Evolutionary conservation across 176 grass and related monocot species (phyloP).

Genomic region (Rhynchospora pubera): DNA sequence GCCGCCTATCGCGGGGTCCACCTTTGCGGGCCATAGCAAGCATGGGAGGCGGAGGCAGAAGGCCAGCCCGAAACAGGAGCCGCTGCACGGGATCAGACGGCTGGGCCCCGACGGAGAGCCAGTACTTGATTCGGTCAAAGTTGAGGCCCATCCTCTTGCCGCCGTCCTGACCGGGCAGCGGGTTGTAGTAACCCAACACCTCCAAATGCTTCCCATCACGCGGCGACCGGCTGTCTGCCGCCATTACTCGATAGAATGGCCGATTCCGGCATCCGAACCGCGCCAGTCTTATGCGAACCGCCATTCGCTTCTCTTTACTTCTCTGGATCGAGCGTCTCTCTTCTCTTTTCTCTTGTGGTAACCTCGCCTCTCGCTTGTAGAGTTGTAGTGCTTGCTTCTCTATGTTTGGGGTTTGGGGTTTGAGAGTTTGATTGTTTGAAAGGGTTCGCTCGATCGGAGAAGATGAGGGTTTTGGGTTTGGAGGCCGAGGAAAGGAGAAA

Average conservation of each 20-base stretch:
- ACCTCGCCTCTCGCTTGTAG: too few species aligned
- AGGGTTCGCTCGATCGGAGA: too few species aligned
- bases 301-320: conserved; percentile 33
- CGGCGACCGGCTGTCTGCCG: conserved; percentile 65
- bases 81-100: conserved; percentile 80
- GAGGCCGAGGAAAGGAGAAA: too few species aligned
- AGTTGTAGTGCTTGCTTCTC: background rate
- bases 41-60: conserved; percentile 80
- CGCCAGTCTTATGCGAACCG: conserved; percentile 58
- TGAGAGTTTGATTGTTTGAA: too few species aligned
- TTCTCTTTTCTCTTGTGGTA: too few species aligned
- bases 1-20: conserved; percentile 53
- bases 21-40: conserved; percentile 72
- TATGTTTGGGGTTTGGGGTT: too few species aligned
- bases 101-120: conserved; percentile 85
- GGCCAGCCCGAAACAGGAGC: conserved; percentile 71
- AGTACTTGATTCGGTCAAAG: conserved; percentile 91
- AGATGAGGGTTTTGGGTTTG: background rate
- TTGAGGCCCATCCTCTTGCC: conserved; percentile 83
- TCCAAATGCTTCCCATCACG: conserved; percentile 84
- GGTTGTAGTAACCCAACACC: conserved; percentile 84
- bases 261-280: conserved; percentile 67
- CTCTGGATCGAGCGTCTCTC: too few species aligned
- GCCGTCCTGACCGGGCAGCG: conserved; percentile 69
- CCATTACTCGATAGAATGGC: conserved; percentile 81